Evolutionary conservation across 2,329 filamentous ascomycete species (phyloP), one percentile per base, ranked within the genome.

Genomic region (Hypoxylon sp.): DNA sequence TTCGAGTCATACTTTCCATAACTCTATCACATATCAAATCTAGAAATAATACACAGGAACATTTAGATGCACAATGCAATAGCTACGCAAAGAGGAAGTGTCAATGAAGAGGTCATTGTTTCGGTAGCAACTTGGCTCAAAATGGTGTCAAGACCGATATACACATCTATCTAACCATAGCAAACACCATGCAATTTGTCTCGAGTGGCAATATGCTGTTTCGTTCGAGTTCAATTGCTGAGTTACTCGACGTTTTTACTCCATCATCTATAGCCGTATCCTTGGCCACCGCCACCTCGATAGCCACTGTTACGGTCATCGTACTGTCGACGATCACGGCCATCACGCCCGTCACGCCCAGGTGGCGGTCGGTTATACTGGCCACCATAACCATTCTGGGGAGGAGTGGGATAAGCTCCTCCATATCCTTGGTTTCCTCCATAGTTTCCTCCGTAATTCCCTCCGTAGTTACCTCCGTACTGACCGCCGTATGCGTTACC

Each of bases 351-450:
- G 41, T 73, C 72, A 53, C 70, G 66, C 0, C 68, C 65, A 11
- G 65, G 55, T 12, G 70, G 67, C 11, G 71, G 70, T 12, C 69
- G 67, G 29, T 74, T 74, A 39, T 75, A 71, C 52, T 74, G 73
- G 5, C 68, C 69, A 32, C 71, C 67, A 60, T 75, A 70, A 7
- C 67, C 60, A 51, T 71, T 70, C 27, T 70, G 61, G 29, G 65
- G 71, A 50, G 69, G 71, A 11, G 69, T 70, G 9, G 68, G 63
- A 14, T 73, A 68, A 37, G 41, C 67, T 41, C 67, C 61, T 56
- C 69, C 71, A 56, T 75, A 65, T 37, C 64, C 66, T 43, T 74
- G 71, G n/a, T 67, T 63, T 52, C 73, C 73, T 29, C 74, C 68
- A 27, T 72, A 68, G 43, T 61, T 64, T 9, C 71, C 71, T 46